A percentile compares a stretch with the other conserved stretches of the same genome.
Evolutionary conservation across 2,329 filamentous ascomycete genomes (phyloP).

Genomic region (Cercospora beticola): DNA sequence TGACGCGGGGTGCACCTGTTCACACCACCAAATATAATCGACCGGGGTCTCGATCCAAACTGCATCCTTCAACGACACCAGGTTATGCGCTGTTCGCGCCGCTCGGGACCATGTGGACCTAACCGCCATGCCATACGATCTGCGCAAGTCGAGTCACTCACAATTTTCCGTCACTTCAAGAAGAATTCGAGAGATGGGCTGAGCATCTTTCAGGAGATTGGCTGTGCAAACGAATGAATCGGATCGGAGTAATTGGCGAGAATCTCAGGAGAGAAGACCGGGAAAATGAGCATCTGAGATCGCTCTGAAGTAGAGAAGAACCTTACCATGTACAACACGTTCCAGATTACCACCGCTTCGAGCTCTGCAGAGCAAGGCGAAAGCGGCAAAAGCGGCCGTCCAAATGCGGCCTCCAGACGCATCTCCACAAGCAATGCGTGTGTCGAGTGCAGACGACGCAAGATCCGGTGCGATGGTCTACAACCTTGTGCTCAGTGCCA

Average conservation of each 20-base stretch:
- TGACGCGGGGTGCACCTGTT: conserved; percentile 6
- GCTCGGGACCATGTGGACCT: background rate
- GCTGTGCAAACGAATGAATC: background rate
- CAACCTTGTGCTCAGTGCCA: conserved; percentile 81
- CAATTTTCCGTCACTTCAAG: background rate
- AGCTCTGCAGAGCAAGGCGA: conserved; percentile 38
- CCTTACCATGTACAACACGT: conserved; percentile 47
- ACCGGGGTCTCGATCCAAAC: conserved; percentile 4
- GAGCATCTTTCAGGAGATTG: background rate
- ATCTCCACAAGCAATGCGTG: conserved; percentile 62
- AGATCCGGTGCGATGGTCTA: conserved; percentile 80
- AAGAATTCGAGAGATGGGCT: background rate
- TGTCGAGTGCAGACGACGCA: conserved; percentile 74
- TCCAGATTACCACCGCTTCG: conserved; percentile 39
- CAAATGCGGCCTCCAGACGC: conserved; percentile 42
- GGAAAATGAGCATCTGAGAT: background rate
- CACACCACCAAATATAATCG: conserved; percentile 8
- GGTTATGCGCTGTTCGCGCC: background rate
- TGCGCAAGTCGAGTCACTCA: background rate
- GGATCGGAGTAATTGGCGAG: background rate
- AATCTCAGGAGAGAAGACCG: background rate
- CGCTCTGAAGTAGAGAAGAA: background rate
- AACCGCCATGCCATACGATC: background rate
- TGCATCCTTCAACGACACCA: conserved; percentile 1
- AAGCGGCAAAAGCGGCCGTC: conserved; percentile 36